Evolutionary conservation across 2,329 filamentous ascomycete species (phyloP), one percentile per base, ranked within the genome.

Genomic region (Clarireedia sp.): DNA sequence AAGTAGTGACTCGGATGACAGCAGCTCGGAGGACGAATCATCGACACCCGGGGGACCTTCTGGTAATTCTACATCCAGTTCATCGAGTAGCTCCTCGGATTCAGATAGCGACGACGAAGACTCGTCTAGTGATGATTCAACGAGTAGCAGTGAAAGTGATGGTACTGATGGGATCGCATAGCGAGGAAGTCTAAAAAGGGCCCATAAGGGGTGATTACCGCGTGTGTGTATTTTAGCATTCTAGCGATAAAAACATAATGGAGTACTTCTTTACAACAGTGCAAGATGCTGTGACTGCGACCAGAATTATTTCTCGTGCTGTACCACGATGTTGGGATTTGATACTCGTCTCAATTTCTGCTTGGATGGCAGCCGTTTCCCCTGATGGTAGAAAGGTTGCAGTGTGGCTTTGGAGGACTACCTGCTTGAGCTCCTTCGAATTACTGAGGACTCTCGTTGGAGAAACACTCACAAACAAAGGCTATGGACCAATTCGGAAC

Each of bases 1-100:
- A 48, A 51, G 43, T 24, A 52, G 48, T 46, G 49, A 56, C 12
- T 58, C 55, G 29, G 61, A 63, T 26, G 58, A 60, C 40, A 60
- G 57, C 33, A 63, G 58, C 40, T 62, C 59, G 33, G 62, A 61
- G 5, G 62, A 65, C 14, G 56, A 59, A 17, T 49, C 50, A 57
- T 44, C 57, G 52, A 26, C 56, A 59, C 10, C 57, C 21, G 46
- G 41, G 16, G 51, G 46, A 10, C 41, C 41, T 5, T 41, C 33
- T 8, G 56, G 57, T 9, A 53, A 60, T 23, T 59, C 57, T 9
- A 60, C 62, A 4, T 63, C 61, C 12, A 63, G 56, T 43, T 62
- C 61, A 23, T 57, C 57, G 9, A 59, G 56, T 43, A 54, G 50
- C 24, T 63, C 62, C 8, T 64, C 60, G 3, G 60, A 56, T 17